A percentile compares a stretch with the other conserved stretches of the same genome.
These are phyloP conservation scores for Penicillium mononematosum DNA, from an alignment of 495 filamentous ascomycete genomes.

Conservation along the genomic window DNA sequence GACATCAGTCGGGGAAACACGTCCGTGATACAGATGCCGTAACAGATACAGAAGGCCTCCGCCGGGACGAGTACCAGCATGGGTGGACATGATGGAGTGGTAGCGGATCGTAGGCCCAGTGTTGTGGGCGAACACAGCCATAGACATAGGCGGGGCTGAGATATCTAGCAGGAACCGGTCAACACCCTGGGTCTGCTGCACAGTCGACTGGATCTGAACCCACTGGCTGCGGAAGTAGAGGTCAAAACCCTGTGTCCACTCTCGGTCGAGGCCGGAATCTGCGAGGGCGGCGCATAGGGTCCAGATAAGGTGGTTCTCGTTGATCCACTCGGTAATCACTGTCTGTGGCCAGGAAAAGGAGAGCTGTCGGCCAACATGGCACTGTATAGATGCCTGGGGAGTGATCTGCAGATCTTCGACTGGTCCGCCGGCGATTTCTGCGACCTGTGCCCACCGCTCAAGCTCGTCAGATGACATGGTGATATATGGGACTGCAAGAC, in stretches of 20 bases:
- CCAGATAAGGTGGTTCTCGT: constrained; percentile 2
- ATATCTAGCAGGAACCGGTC: background rate
- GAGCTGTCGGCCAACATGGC: background rate
- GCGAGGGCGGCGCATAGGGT: background rate
- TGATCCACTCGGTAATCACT: background rate
- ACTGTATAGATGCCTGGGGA: background rate
- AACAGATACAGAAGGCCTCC: background rate
- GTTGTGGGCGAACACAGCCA: background rate
- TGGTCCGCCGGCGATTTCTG: background rate
- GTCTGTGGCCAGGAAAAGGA: background rate
- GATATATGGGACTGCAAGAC: background rate
- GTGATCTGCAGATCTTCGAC: background rate
- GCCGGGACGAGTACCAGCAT: background rate
- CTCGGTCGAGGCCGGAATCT: background rate
- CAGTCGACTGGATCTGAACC: background rate
- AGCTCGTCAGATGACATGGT: background rate
- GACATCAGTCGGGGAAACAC: background rate
- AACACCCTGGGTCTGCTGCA: background rate
- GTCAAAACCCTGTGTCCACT: background rate
- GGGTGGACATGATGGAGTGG: background rate
- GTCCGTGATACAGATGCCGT: background rate
- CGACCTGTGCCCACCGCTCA: background rate
- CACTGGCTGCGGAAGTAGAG: background rate
- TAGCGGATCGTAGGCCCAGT: background rate
- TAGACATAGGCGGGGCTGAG: background rate